phyloP scores from a whole-genome alignment of 768 basidiomycete genomes.

The Phlegmacium glaucopus region DNA sequence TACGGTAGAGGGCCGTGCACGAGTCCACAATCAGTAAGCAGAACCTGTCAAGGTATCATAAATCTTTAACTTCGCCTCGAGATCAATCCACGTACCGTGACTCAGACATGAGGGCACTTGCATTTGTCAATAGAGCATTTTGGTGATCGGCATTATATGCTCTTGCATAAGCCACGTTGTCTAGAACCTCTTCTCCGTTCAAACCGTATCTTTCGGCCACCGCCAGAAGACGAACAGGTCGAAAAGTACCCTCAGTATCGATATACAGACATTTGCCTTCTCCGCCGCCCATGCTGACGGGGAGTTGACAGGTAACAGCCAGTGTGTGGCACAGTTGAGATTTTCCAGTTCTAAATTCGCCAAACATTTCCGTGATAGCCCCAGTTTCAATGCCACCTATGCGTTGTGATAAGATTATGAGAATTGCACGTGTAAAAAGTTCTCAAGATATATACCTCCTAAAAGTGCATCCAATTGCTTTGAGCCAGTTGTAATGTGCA shows the following conservation, averaged over 20 bases:
- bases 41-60: slow-evolving; percentile 55
- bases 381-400: slow-evolving; percentile 96
- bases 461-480: slow-evolving; percentile 94
- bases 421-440: slow-evolving; percentile 5
- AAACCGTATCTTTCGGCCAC: slow-evolving; percentile 96
- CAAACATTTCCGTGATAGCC: slow-evolving; percentile 96
- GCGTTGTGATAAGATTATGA: slow-evolving; percentile 3
- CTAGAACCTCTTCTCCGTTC: slow-evolving; percentile 95
- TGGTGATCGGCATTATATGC: slow-evolving; percentile 99
- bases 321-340: slow-evolving; percentile 98
- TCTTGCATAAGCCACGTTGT: slow-evolving; percentile 97
- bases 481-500: slow-evolving; percentile 95
- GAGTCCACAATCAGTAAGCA: slow-evolving; percentile 96
- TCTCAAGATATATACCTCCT: slow-evolving; percentile 56
- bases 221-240: slow-evolving; percentile 90
- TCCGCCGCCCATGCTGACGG: slow-evolving; percentile 96
- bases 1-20: slow-evolving; percentile 91
- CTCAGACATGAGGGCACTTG: slow-evolving; percentile 98
- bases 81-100: slow-evolving; percentile 63
- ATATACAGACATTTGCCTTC: slow-evolving; percentile 99
- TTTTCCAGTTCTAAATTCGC: slow-evolving; percentile 98
- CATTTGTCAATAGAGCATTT: slow-evolving; percentile 80
- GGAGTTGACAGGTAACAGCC: slow-evolving; percentile 96
- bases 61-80: background rate
- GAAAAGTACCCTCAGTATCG: slow-evolving; percentile 99